These are phyloP conservation scores for Yarrowia yakushimensis DNA, from an alignment of 805 yeast species.

Conservation along the genomic window DNA sequence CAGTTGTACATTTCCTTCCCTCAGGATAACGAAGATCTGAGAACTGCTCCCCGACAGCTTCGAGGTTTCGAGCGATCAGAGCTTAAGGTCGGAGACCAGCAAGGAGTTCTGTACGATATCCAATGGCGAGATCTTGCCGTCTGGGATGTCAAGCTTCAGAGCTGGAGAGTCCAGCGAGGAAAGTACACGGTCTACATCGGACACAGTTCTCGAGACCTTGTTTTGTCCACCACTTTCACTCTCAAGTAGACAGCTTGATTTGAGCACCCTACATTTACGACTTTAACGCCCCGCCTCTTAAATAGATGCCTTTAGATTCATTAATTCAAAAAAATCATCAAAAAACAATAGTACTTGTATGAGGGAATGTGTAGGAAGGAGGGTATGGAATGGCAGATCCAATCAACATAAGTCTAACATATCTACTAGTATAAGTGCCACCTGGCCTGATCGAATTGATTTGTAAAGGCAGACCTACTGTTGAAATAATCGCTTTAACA, in stretches of 20 bases:
- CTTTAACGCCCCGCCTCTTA: background rate
- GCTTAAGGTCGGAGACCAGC: conserved; percentile 43
- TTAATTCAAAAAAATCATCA: background rate
- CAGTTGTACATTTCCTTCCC: conserved; percentile 52
- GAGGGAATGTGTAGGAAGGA: too few species aligned
- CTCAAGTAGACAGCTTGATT: background rate
- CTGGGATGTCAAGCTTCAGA: conserved; percentile 54
- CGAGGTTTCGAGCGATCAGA: conserved; percentile 57
- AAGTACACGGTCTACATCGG: conserved; percentile 52
- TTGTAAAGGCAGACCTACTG: too few species aligned
- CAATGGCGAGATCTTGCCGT: conserved; percentile 52
- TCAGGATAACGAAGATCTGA: conserved; percentile 41
- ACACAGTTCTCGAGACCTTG: conserved; percentile 34
- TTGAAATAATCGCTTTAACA: too few species aligned
- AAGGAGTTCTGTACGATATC: conserved; percentile 44
- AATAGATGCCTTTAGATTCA: conserved; percentile 14
- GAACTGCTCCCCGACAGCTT: conserved; percentile 50
- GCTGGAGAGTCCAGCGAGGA: conserved; percentile 59
- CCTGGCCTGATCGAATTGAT: too few species aligned
- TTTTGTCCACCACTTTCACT: conserved; percentile 22
- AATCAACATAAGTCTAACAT: too few species aligned
- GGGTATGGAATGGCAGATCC: too few species aligned
- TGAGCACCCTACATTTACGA: background rate
- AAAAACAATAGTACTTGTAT: background rate
- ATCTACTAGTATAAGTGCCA: too few species aligned